These are phyloP conservation scores for Echinosophora koreensis DNA, from an alignment of 306 rosid species.

Conservation along the genomic window DNA sequence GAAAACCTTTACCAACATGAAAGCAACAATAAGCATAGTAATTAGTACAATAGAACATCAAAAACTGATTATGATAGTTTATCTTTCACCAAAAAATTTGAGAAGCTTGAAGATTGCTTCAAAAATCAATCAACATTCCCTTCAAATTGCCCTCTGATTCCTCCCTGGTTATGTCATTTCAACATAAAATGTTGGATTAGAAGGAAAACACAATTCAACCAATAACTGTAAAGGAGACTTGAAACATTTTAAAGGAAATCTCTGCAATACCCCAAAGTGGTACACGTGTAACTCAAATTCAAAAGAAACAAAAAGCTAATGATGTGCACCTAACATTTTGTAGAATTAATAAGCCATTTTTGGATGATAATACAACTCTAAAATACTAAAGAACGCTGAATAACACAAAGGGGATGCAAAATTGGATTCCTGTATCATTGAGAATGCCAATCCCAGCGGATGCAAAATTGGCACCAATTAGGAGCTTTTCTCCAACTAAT, in stretches of 20 bases:
- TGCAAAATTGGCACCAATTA: slow-evolving; percentile 88
- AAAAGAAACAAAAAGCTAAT: too few relatives aligned
- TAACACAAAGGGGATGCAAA: too few relatives aligned
- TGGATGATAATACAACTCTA: too few relatives aligned
- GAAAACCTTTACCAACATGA: slow-evolving; percentile 88
- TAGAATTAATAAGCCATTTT: too few relatives aligned
- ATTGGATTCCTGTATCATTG: slow-evolving; percentile 87
- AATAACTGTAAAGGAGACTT: background rate
- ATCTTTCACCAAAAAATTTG: slow-evolving; percentile 23
- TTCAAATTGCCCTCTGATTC: slow-evolving; percentile 87
- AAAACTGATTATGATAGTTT: background rate
- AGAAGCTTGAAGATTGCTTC: slow-evolving; percentile 14
- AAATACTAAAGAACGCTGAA: too few relatives aligned
- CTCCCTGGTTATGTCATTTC: slow-evolving; percentile 57
- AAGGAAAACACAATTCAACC: background rate
- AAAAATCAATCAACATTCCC: slow-evolving; percentile 57
- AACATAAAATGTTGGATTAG: slow-evolving; percentile 22
- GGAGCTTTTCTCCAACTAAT: slow-evolving; percentile 64
- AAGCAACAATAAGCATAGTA: background rate
- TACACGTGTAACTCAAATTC: too few relatives aligned
- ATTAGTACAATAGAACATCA: background rate
- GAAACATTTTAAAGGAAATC: background rate
- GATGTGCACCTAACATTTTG: too few relatives aligned
- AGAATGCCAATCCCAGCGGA: slow-evolving; percentile 95
- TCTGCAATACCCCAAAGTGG: too few relatives aligned